Evolutionary conservation across 164 flowering plant genomes (phyloP).

Genomic region (Dillenia suffruticosa): DNA sequence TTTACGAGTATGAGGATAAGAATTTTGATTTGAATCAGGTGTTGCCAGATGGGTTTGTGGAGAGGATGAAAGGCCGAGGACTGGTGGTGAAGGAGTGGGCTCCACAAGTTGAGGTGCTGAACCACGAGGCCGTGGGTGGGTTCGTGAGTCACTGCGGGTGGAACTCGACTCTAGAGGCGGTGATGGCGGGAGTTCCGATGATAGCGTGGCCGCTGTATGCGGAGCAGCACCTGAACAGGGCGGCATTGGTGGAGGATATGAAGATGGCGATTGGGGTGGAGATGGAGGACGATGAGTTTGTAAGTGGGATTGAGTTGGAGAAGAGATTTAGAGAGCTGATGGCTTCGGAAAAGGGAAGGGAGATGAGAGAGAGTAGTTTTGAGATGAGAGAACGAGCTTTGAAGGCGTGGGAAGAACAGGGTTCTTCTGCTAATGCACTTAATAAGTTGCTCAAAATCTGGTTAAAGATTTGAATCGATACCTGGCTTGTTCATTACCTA

Average conservation of each 20-base stretch:
- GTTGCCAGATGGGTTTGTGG: constrained; percentile 23
- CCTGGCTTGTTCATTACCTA: too few species aligned
- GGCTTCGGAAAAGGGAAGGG: constrained; percentile 13
- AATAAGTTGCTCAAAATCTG: constrained; percentile 3
- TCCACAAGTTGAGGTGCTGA: constrained; percentile 22
- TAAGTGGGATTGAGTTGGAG: constrained; percentile 18
- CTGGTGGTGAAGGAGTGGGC: constrained; percentile 25
- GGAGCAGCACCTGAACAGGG: constrained; percentile 24
- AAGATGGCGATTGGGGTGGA: constrained; percentile 14
- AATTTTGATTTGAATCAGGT: constrained; percentile 5
- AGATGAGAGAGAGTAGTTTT: neutral
- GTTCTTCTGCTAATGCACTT: constrained; percentile 15
- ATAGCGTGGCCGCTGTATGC: constrained; percentile 27
- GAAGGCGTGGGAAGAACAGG: constrained; percentile 12
- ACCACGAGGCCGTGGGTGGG: constrained; percentile 16
- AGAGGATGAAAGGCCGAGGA: constrained; percentile 11
- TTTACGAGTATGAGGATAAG: neutral
- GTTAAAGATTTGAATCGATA: too few species aligned
- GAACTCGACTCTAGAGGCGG: constrained; percentile 22
- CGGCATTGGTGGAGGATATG: constrained; percentile 13
- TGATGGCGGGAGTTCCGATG: constrained; percentile 23
- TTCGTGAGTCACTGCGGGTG: constrained; percentile 30
- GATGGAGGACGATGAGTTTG: constrained; percentile 13
- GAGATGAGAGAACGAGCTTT: constrained; percentile 2
- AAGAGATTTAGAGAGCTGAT: constrained; percentile 16